Percentiles rank a stretch among this genome's conserved stretches.
phyloP scores from a whole-genome alignment of 108 stramenopile genomes.

The Cylindrotheca fusiformis region DNA sequence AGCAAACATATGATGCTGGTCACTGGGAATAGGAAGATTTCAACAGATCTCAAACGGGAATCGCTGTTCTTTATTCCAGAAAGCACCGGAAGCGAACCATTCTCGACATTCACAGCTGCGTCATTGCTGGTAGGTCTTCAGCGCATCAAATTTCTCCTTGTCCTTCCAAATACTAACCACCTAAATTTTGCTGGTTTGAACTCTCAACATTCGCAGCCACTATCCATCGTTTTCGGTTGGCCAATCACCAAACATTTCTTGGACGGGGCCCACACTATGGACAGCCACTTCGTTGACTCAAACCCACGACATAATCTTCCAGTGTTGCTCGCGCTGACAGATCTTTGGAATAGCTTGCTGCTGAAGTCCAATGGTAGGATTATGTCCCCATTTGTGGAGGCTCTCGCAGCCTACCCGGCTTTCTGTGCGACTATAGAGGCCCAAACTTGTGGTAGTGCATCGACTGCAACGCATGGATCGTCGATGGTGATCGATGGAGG shows the following conservation, averaged over 20 bases:
- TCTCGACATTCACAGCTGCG: slow-evolving; percentile 65
- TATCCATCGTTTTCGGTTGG: slow-evolving; percentile 83
- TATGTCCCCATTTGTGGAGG: slow-evolving; percentile 52
- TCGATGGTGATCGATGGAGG: slow-evolving; percentile 76
- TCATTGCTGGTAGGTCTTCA: slow-evolving; percentile 34
- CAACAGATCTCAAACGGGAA: slow-evolving; percentile 43
- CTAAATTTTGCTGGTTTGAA: neutral
- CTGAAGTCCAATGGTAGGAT: slow-evolving; percentile 40
- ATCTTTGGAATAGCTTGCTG: slow-evolving; percentile 83
- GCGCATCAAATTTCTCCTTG: neutral
- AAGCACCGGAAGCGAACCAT: slow-evolving; percentile 70
- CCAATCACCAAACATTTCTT: slow-evolving; percentile 45
- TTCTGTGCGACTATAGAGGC: slow-evolving; percentile 68
- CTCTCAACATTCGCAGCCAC: slow-evolving; percentile 27
- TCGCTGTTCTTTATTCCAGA: slow-evolving; percentile 59
- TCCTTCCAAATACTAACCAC: neutral
- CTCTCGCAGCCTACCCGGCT: slow-evolving; percentile 55
- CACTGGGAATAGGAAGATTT: slow-evolving; percentile 47
- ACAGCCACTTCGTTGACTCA: slow-evolving; percentile 80
- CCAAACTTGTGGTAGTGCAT: slow-evolving; percentile 37
- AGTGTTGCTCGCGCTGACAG: slow-evolving; percentile 65
- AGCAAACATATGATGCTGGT: slow-evolving; percentile 71
- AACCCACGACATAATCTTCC: slow-evolving; percentile 84
- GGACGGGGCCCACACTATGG: slow-evolving; percentile 76
- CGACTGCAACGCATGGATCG: slow-evolving; percentile 26